Base-by-base conservation (phyloP, 208 protist genomes). In the Jaenimonas drosophilae region DNA sequence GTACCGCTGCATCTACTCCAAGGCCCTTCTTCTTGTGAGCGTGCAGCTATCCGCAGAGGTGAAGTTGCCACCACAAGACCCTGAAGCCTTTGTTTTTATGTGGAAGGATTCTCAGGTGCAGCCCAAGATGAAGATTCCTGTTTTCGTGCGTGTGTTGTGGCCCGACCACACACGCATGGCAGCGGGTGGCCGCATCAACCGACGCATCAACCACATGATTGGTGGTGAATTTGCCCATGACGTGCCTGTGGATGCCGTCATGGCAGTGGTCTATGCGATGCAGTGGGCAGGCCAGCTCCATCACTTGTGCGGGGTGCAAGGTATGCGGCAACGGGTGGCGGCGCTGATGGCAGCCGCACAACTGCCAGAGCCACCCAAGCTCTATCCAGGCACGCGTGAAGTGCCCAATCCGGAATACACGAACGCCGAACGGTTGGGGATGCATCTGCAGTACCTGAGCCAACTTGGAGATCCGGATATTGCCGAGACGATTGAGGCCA, bases 351-450 rank as follows among this genome's bases (percentile, higher is more conserved):
- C 58, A 7, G 80, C 81, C 4, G 39, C 54, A 17, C 49, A 54
- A 6, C 2, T 54, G 28, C 64, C 75, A 2, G 52, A 59, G 30
- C 32, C 31, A 1, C 40, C 34, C 48, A 74, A 57, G 30, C 66
- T 91, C 4, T 94, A 94, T 62, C 87, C 87, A 1, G 72, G 64
- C 40, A 94, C 87, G 4, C 54, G 78, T 9, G 87, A 94, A 65
- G 70, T 94, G 43, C 87, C 87, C 2, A 94, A 91, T 54, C 87
- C 87, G 0, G 76, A 91, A 65, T 94, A 91, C 67, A 88, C 74
- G 19, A 37, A 65, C 0, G 43, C 63, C 33, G 87, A 94, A 66
- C 72, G 83, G 16, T 59, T 94, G 2, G 87, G 87, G 2, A 94
- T 94, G 87, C 80, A 94, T 52, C 30, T 94, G 4, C 87, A 94